Percentiles rank a stretch among this genome's conserved stretches.
phyloP scores from a whole-genome alignment of 768 basidiomycete species.

The Rhodotorula diobovata region DNA sequence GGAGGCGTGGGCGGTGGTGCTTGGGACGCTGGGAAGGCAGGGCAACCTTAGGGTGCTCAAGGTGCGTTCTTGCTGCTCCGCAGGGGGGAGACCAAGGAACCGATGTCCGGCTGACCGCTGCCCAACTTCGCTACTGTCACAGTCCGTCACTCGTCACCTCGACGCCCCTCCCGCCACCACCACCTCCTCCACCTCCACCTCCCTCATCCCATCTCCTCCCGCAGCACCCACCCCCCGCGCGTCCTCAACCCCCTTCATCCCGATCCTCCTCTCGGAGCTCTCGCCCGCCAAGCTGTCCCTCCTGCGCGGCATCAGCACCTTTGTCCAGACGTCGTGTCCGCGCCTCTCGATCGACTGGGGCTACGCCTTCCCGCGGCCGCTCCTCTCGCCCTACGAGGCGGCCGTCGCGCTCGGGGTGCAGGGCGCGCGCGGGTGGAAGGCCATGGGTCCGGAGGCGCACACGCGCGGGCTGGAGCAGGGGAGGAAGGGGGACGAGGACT shows the following conservation, averaged over 20 bases:
- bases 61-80: no score
- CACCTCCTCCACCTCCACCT: neutral
- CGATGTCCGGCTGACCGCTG: no score
- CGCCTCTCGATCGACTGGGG: conserved; percentile 98
- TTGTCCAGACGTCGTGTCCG: conserved; percentile 95
- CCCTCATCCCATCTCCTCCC: no score
- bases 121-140: neutral
- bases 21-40: conserved; percentile 91
- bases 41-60: conserved; percentile 85
- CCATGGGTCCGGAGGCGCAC: conserved; percentile 16
- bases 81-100: no score
- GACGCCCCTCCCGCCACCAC: conserved; percentile 57
- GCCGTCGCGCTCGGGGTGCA: conserved; percentile 72
- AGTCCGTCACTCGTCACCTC: conserved; percentile 60
- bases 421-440: conserved; percentile 33
- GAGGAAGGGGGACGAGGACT: conserved; percentile 50
- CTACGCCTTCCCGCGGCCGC: conserved; percentile 82
- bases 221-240: no score
- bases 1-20: conserved; percentile 73
- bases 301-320: conserved; percentile 74
- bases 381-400: conserved; percentile 89
- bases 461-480: conserved; percentile 37
- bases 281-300: conserved; percentile 88
- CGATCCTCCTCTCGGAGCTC: conserved; percentile 91
- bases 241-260: conserved; percentile 51